Conservation (phyloP, 495 filamentous ascomycete species). For the Clohesyomyces aquaticus region DNA sequence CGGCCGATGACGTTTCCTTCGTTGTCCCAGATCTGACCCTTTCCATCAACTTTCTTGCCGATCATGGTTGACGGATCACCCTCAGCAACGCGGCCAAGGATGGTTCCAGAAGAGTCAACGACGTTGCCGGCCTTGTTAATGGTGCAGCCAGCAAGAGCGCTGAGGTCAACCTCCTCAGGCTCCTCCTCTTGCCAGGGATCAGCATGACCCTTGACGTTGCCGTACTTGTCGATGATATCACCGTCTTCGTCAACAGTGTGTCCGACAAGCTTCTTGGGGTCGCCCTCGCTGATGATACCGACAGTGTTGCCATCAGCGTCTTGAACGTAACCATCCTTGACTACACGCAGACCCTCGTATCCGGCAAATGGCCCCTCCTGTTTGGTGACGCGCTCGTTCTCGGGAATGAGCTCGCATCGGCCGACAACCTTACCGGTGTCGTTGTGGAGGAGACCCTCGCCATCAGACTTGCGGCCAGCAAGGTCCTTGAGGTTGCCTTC, state of each 20-base stretch:
- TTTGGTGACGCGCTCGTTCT: slow-evolving; percentile 69
- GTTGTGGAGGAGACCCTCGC: slow-evolving; percentile 74
- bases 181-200: slow-evolving; percentile 69
- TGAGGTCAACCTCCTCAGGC: slow-evolving; percentile 64
- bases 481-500: slow-evolving; percentile 73
- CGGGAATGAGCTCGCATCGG: slow-evolving; percentile 73
- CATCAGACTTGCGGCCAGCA: slow-evolving; percentile 68
- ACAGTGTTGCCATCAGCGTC: slow-evolving; percentile 69
- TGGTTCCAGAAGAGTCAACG: slow-evolving; percentile 72
- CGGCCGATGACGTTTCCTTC: slow-evolving; percentile 76
- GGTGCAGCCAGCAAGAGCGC: slow-evolving; percentile 74
- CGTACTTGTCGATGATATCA: slow-evolving; percentile 79
- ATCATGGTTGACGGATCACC: slow-evolving; percentile 71
- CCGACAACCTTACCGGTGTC: slow-evolving; percentile 74
- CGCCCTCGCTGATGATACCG: slow-evolving; percentile 73
- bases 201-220: slow-evolving; percentile 76
- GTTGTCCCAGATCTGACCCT: slow-evolving; percentile 81
- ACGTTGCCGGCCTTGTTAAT: slow-evolving; percentile 87
- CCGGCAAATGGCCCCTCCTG: slow-evolving; percentile 75
- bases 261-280: slow-evolving; percentile 72
- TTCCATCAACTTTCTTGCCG: slow-evolving; percentile 79
- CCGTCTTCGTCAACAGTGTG: slow-evolving; percentile 80
- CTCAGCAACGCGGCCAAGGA: slow-evolving; percentile 75
- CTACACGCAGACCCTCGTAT: slow-evolving; percentile 70
- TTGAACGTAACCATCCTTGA: slow-evolving; percentile 71